Evolutionary conservation across 2,329 filamentous ascomycete species (phyloP), one percentile per base, ranked within the genome.

Genomic region (Microsporum audouinii): DNA sequence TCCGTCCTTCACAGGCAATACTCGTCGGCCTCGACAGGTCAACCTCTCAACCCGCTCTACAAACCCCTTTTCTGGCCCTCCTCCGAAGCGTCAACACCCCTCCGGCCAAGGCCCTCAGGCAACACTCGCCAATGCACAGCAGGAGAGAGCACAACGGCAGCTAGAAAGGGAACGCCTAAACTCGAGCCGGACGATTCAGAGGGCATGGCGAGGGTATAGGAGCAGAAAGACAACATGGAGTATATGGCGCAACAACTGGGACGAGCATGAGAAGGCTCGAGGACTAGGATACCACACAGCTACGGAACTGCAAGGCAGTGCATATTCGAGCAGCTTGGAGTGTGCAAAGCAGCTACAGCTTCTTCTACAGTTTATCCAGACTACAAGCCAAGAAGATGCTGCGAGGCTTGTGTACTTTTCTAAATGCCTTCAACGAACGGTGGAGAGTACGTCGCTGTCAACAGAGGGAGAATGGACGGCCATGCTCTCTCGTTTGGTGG

Each of bases 1-100:
- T 77, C 86, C 88, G 64, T 91, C 88, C 60, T 99, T 99, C 77
- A 94, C 89, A 29, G 94, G 94, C 68, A 89, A 78, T 75, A 89
- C 90, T 68, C 86, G 89, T 70, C 88, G 89, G 66, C 87, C 88
- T 64, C 87, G 94, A 66, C 91, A 96, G 73, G 90, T 97, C 71
- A 96, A 97, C 75, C 86, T 99, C 64, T 94, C 90, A 66, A 94
- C 91, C 64, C 87, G 91, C 67, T 84, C 84, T 66, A 79, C 80
- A 58, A 95, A 96, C 70, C 89, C 91, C 2, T 95, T 94, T 73
- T 85, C 81, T 58, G 75, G 73, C 60, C 73, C 82, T 63, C 83
- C 83, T 66, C 78, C 56, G 31, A 61, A 80, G 47, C 84, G 84
- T 79, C 77, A 77, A 14, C 78, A 82, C 3, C 76, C 80, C 10